A percentile compares a stretch with the other conserved stretches of the same genome.
Evolutionary conservation across 208 protist genomes (phyloP).

Genomic region (Polymyxa betae): DNA sequence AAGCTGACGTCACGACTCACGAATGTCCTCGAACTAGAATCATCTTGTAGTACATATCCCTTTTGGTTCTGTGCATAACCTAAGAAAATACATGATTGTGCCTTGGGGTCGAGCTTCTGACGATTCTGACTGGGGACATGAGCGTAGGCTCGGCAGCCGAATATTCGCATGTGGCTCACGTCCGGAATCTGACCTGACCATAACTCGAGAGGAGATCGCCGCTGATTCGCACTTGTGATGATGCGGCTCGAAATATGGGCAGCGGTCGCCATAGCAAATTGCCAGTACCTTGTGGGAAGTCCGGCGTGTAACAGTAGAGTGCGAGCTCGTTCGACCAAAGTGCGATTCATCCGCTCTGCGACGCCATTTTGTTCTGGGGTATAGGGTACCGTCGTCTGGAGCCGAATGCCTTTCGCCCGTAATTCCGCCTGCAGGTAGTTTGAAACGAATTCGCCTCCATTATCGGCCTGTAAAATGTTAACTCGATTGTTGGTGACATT

Average conservation of each 20-base stretch:
- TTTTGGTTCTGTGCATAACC: background rate
- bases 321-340: background rate
- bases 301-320: background rate
- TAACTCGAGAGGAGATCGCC: background rate
- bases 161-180: background rate
- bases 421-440: background rate
- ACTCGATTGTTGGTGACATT: background rate
- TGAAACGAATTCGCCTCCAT: background rate
- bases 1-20: background rate
- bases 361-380: background rate
- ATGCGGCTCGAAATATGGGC: background rate
- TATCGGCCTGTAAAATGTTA: background rate
- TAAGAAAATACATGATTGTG: background rate
- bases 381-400: background rate
- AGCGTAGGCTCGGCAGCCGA: background rate
- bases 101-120: background rate
- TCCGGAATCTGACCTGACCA: background rate
- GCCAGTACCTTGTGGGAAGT: background rate
- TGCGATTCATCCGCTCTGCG: background rate
- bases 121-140: too few relatives aligned
- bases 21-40: background rate
- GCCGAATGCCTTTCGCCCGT: background rate
- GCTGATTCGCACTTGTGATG: background rate
- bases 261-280: background rate
- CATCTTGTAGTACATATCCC: background rate